Evolutionary conservation across 2,329 filamentous ascomycete genomes (phyloP), one percentile per base, ranked within the genome.

Genomic region (Fusarium euwallaceae): DNA sequence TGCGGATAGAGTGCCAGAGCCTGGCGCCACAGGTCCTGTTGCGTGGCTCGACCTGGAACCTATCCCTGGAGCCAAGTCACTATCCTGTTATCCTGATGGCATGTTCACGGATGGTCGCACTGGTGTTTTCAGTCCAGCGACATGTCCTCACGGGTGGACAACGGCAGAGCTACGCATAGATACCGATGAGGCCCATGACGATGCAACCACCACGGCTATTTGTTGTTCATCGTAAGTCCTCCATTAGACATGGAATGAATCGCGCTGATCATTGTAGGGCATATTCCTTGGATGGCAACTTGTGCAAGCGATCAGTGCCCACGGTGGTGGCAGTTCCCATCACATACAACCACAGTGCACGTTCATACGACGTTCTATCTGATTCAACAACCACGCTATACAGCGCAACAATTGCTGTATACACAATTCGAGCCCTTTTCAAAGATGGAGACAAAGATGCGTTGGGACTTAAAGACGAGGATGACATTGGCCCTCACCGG

Each of bases 151-250:
- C 66, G 82, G 83, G 29, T 85, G 83, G 83, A 84, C 82, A 8
- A 85, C 83, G 4, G 83, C 79, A 36, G 80, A 81, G 17, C 70
- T 83, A 9, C 74, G 71, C 2, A 78, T 81, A 27, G 80, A 80
- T 41, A 80, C 78, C 3, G 77, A 81, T 11, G 76, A 79, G 59
- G 67, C 69, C 34, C 67, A 70, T 61, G 71, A 74, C 12, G 75
- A 79, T 53, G 79, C 80, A 32, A 84, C 81, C n/a, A 84, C 82
- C 8, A 85, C 83, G 12, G 82, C 82, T 6, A 76, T 84, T 17
- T 85, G 83, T 70, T 85, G 83, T 61, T 85, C 83, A 64, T 83
- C 81, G 83, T 85, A 82, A 68, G 83, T 82, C 37, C 29, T 20
- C n/a, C 58, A 41, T 29, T n/a, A 55, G 39, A 32, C 29, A 10